Conservation (phyloP, 2,329 filamentous ascomycete species). For the Lasiodiplodia hormozganensis region DNA sequence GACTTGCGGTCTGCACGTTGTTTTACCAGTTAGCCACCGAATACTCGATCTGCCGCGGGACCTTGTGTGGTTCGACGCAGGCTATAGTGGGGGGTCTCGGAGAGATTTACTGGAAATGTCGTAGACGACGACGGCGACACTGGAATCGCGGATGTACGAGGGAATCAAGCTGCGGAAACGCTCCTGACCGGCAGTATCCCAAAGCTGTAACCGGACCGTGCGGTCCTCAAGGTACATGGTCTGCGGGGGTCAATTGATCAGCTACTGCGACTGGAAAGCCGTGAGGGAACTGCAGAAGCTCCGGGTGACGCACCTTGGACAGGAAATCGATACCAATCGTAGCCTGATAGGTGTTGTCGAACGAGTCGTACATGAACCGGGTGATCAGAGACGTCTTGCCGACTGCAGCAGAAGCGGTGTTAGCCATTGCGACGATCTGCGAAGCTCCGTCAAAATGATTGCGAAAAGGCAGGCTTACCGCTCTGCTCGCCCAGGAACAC, state of each 20-base stretch:
- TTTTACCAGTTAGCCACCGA: conserved; percentile 21
- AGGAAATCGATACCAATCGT: conserved; percentile 99
- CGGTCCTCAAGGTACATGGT: conserved; percentile 99
- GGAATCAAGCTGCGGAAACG: conserved; percentile 96
- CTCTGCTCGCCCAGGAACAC: conserved; percentile 99
- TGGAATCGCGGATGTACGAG: conserved; percentile 97
- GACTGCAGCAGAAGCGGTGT: conserved; percentile 62
- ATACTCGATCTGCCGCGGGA: neutral
- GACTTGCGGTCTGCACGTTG: conserved; percentile 76
- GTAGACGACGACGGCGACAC: conserved; percentile 97
- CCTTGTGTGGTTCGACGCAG: conserved; percentile 5
- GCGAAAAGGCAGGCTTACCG: conserved; percentile 66
- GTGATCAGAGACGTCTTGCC: conserved; percentile 99
- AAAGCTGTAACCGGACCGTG: conserved; percentile 95
- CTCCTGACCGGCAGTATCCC: conserved; percentile 98
- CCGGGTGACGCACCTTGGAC: conserved; percentile 74
- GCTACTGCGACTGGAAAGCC: neutral
- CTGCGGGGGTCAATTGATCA: conserved; percentile 52
- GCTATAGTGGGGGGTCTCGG: conserved; percentile 15
- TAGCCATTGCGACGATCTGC: conserved; percentile 30
- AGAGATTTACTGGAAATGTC: conserved; percentile 81
- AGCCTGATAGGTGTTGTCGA: conserved; percentile 99
- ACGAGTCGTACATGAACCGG: conserved; percentile 99
- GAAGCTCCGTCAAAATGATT: neutral
- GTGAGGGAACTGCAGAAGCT: neutral